Conservation (phyloP, 208 protist genomes). For the Acanthamoeba triangularis region DNA sequence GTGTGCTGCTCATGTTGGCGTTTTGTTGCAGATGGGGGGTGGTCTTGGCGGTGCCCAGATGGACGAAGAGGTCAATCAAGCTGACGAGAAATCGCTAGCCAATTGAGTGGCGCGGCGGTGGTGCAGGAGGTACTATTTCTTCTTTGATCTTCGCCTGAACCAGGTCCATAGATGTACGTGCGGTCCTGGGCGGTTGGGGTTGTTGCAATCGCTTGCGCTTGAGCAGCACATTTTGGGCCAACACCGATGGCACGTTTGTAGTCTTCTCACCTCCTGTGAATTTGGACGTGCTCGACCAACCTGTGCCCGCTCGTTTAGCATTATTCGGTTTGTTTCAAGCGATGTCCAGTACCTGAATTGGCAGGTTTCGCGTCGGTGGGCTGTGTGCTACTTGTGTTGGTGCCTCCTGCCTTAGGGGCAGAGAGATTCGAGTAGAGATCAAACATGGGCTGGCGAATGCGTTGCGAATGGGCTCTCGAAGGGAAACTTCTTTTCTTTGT, state of each 20-base stretch:
- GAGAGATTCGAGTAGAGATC: constrained; percentile 55
- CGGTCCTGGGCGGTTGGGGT: not conserved
- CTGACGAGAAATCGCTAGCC: not conserved
- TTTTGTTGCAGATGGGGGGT: not conserved
- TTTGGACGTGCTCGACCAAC: not conserved
- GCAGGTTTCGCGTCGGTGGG: not conserved
- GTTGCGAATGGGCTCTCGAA: too few species aligned
- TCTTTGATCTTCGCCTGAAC: not conserved
- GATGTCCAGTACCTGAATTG: not conserved
- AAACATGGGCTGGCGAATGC: not conserved
- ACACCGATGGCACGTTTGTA: not conserved
- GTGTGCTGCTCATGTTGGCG: not conserved
- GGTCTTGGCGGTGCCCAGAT: not conserved
- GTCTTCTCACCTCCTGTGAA: not conserved
- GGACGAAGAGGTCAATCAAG: not conserved
- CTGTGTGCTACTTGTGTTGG: too few species aligned
- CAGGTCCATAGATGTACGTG: not conserved
- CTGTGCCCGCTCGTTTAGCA: not conserved
- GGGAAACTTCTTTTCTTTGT: too few species aligned
- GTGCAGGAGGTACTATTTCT: not conserved
- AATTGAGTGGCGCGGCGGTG: not conserved
- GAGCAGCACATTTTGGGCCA: constrained; percentile 40
- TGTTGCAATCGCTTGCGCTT: constrained; percentile 52
- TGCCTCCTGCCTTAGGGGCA: not conserved
- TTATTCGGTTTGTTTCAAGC: too few species aligned